These are phyloP conservation scores for Ceratocystis cubensis DNA, from an alignment of 2,329 filamentous ascomycete genomes.

Conservation along the genomic window DNA sequence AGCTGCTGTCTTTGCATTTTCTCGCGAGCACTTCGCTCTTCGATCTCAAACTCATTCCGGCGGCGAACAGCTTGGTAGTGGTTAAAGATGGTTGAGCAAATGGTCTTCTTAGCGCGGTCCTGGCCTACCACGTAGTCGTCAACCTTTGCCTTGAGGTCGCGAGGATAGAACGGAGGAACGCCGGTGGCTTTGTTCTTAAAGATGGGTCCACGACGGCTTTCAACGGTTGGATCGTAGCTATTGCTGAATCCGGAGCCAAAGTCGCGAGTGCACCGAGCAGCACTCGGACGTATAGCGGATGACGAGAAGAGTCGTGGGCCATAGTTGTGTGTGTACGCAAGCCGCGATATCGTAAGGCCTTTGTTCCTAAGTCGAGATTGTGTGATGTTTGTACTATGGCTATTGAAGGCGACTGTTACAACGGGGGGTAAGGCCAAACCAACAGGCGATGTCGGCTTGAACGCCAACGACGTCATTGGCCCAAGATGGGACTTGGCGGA, in stretches of 20 bases:
- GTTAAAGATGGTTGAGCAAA: conserved; percentile 89
- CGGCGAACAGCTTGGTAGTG: conserved; percentile 84
- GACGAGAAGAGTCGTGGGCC: conserved; percentile 25
- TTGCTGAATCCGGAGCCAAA: conserved; percentile 47
- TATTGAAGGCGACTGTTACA: background rate
- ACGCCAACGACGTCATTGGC: conserved; percentile 14
- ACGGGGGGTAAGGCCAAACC: background rate
- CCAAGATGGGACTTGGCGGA: background rate
- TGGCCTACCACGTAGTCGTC: conserved; percentile 96
- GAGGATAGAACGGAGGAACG: conserved; percentile 51
- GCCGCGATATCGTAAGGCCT: conserved; percentile 14
- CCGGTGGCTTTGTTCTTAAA: conserved; percentile 42
- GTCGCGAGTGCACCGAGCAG: conserved; percentile 34
- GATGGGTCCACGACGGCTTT: conserved; percentile 46
- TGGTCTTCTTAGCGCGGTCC: conserved; percentile 83
- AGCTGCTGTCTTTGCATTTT: conserved; percentile 59
- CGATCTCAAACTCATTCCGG: conserved; percentile 63
- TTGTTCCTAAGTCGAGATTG: background rate
- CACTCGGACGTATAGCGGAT: conserved; percentile 22
- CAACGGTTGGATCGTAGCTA: conserved; percentile 44
- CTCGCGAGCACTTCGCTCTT: conserved; percentile 44
- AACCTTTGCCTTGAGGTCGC: conserved; percentile 71
- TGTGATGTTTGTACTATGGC: background rate
- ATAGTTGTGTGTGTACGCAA: conserved; percentile 11
- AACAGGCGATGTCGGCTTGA: background rate